Base-by-base conservation (phyloP, 495 filamentous ascomycete species). In the Neurospora sp. region DNA sequence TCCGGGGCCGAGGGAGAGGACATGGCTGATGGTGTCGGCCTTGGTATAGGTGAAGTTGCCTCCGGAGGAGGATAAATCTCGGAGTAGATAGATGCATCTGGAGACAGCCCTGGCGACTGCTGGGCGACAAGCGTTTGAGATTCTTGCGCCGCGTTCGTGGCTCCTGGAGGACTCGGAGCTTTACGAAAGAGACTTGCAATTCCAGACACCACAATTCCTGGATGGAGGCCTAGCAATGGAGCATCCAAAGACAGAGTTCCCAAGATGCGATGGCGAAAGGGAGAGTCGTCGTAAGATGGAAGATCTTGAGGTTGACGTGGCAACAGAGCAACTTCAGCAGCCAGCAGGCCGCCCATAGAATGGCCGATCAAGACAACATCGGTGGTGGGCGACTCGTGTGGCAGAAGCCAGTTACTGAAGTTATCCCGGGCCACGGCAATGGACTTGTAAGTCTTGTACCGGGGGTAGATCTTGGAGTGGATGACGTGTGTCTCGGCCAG, bases 391-490 rank as follows among this genome's bases (percentile, higher is more conserved):
- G 88, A 87, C 78, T 96, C 92, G 76, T 97, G 92, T 2, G 93
- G 92, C 48, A 87, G 84, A 40, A 97, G 84, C 94, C 94, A 98
- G 71, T 79, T 79, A 73, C 92, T 94, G 76, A 98, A 97, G 76
- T 92, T 91, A 72, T 94, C 90, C 35, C 89, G 85, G 3, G 93
- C 94, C 76, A 90, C 86, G 31, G 88, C 84, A 40, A 97, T 89
- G 31, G 88, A 84, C 72, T 92, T 89, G 53, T 92, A 90, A 4
- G 93, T 94, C 78, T 92, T 92, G 82, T 97, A 98, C 42, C 90
- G 90, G 1, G 95, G 95, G 81, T 97, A 98, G 35, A 98, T 90
- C 76, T 96, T 96, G 20, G 94, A 91, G 81, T 96, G 93, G 0
- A 98, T 89, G 12, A 89, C 83, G 83, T 97, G 93, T 9, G 88